Evolutionary conservation across 75 land plant genomes (phyloP).

Genomic region (Ceratopteris richardii): DNA sequence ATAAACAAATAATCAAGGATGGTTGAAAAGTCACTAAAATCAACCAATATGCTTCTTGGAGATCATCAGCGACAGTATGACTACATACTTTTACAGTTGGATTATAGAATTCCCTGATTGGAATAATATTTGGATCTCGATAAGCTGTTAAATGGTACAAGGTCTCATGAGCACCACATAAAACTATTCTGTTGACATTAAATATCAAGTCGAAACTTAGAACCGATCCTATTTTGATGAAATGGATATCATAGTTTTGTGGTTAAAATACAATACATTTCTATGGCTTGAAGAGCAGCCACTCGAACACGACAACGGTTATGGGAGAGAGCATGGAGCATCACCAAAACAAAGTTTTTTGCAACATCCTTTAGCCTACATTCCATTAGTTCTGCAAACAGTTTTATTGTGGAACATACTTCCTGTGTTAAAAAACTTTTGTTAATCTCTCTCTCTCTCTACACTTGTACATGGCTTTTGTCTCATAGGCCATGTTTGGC

Average conservation of each 20-base stretch:
- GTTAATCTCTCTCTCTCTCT: too few species aligned
- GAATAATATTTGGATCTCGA: slow-evolving; percentile 34
- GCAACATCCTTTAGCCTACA: slow-evolving; percentile 21
- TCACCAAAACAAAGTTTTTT: slow-evolving; percentile 20
- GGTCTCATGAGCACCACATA: slow-evolving; percentile 34
- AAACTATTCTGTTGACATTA: slow-evolving; percentile 18
- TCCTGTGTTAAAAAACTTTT: slow-evolving; percentile 8
- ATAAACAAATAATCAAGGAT: slow-evolving; percentile 2
- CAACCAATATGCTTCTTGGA: neutral
- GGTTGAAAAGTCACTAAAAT: neutral
- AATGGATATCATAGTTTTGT: too few species aligned
- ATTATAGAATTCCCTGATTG: slow-evolving; percentile 27
- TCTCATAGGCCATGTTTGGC: too few species aligned
- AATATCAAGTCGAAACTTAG: slow-evolving; percentile 2
- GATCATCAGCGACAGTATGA: too few species aligned
- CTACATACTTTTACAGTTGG: slow-evolving; percentile 24
- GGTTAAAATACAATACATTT: slow-evolving; percentile 6
- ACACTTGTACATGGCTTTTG: too few species aligned
- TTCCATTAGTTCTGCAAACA: slow-evolving; percentile 22
- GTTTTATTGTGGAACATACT: slow-evolving; percentile 16
- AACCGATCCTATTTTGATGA: too few species aligned
- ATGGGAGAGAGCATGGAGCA: slow-evolving; percentile 25
- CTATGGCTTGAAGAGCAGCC: slow-evolving; percentile 31
- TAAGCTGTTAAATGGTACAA: slow-evolving; percentile 36
- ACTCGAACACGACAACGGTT: slow-evolving; percentile 35